phyloP scores from a whole-genome alignment of 768 basidiomycete species.

The Leccinum broughii region DNA sequence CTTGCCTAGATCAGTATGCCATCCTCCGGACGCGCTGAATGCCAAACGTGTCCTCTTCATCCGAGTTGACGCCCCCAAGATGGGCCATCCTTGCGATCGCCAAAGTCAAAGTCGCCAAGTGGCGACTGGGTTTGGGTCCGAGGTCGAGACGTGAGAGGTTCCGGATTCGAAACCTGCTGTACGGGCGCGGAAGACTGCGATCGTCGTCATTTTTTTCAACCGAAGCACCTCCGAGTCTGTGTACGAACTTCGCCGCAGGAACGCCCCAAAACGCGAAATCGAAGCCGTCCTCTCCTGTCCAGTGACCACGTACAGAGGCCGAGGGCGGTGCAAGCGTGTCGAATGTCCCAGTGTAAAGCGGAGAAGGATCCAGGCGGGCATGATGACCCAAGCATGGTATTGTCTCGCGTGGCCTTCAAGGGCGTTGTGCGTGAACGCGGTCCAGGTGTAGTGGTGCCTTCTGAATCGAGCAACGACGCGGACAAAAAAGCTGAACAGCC shows the following conservation, averaged over 20 bases:
- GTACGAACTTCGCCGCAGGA: no score
- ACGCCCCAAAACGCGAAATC: no score
- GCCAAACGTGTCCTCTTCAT: constrained; percentile 28
- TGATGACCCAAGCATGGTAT: constrained; percentile 32
- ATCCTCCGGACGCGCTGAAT: constrained; percentile 39
- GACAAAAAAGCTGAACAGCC: constrained; percentile 70
- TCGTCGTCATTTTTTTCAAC: no score
- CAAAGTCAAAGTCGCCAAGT: constrained; percentile 65
- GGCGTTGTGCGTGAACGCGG: no score
- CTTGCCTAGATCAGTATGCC: constrained; percentile 58
- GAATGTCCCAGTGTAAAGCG: constrained; percentile 52
- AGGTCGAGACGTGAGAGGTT: no score
- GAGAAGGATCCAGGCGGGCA: constrained; percentile 3
- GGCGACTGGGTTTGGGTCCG: neutral
- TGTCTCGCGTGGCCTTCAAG: constrained; percentile 47
- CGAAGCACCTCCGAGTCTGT: no score
- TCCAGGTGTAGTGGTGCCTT: neutral
- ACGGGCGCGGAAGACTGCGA: no score
- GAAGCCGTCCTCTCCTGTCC: no score
- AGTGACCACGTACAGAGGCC: no score
- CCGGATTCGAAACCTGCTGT: no score
- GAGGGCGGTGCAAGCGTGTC: no score
- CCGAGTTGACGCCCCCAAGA: constrained; percentile 34
- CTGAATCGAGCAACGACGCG: constrained; percentile 32
- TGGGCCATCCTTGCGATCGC: constrained; percentile 46